phyloP scores from a whole-genome alignment of 2,329 filamentous ascomycete genomes.

The Penicillium sp. region DNA sequence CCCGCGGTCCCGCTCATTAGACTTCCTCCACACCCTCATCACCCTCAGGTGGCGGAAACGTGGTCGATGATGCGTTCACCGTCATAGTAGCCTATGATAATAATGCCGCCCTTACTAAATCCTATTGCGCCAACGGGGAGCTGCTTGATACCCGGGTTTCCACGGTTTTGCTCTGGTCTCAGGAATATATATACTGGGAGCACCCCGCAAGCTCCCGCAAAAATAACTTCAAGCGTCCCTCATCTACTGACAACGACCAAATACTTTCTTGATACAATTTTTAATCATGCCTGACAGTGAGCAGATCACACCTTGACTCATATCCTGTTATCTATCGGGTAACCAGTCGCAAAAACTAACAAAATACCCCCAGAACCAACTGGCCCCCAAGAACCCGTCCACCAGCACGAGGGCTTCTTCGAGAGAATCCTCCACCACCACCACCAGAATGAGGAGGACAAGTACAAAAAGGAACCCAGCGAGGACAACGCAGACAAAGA shows the following conservation, averaged over 20 bases:
- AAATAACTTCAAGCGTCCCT: no score
- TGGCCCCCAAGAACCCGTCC: not conserved
- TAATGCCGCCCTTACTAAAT: slow-evolving; percentile 3
- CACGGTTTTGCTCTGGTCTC: not conserved
- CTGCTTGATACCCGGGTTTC: slow-evolving; percentile 1
- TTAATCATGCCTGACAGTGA: slow-evolving; percentile 16
- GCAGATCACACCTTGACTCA: not conserved
- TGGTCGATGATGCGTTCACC: slow-evolving; percentile 20
- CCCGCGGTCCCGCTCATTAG: not conserved
- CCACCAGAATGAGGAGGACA: not conserved
- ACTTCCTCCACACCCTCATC: slow-evolving; percentile 2
- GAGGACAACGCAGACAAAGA: slow-evolving; percentile 5
- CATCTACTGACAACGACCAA: not conserved
- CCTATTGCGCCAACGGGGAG: not conserved
- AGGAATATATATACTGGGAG: not conserved
- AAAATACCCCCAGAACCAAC: not conserved
- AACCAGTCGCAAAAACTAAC: not conserved
- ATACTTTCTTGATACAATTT: not conserved
- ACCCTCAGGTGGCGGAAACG: not conserved
- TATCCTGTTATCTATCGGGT: no score
- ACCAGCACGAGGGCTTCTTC: slow-evolving; percentile 19
- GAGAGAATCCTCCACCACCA: slow-evolving; percentile 16
- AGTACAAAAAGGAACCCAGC: not conserved
- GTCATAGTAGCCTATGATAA: slow-evolving; percentile 8
- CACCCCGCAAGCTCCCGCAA: not conserved